Percentiles rank a stretch among this genome's conserved stretches.
These are phyloP conservation scores for Pluteus cervinus DNA, from an alignment of 768 basidiomycete species.

Conservation along the genomic window DNA sequence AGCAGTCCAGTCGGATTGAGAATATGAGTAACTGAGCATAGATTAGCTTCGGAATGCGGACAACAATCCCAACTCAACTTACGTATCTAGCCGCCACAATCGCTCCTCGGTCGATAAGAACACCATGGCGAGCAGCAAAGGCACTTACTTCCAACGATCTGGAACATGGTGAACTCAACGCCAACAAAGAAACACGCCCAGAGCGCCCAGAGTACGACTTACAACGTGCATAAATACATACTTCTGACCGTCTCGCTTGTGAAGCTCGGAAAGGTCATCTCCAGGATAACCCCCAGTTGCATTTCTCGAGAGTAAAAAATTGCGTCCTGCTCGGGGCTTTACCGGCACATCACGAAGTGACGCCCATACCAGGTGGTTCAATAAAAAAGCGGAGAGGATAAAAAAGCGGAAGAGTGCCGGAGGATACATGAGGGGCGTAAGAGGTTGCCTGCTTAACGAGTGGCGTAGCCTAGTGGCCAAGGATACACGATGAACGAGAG, in stretches of 20 bases:
- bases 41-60: not conserved
- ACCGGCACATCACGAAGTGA: too few relatives aligned
- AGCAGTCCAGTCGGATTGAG: slow-evolving; percentile 30
- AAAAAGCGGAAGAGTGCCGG: not conserved
- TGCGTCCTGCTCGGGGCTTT: not conserved
- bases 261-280: slow-evolving; percentile 21
- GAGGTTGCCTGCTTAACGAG: too few relatives aligned
- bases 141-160: slow-evolving; percentile 44
- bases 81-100: slow-evolving; percentile 31
- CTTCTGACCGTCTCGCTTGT: slow-evolving; percentile 36
- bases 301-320: not conserved
- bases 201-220: slow-evolving; percentile 11
- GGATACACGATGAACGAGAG: not conserved
- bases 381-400: too few relatives aligned
- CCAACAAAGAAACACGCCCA: not conserved
- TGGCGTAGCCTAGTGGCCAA: not conserved
- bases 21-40: slow-evolving; percentile 31
- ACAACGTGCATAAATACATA: slow-evolving; percentile 51
- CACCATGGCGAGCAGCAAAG: not conserved
- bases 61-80: slow-evolving; percentile 9
- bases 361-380: too few relatives aligned
- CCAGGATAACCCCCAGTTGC: not conserved
- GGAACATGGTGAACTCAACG: not conserved
- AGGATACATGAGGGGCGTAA: too few relatives aligned
- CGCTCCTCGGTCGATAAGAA: slow-evolving; percentile 1